A percentile compares a stretch with the other conserved stretches of the same genome.
Evolutionary conservation across 176 grass and related monocot genomes (phyloP).

Genomic region (Areca catechu): DNA sequence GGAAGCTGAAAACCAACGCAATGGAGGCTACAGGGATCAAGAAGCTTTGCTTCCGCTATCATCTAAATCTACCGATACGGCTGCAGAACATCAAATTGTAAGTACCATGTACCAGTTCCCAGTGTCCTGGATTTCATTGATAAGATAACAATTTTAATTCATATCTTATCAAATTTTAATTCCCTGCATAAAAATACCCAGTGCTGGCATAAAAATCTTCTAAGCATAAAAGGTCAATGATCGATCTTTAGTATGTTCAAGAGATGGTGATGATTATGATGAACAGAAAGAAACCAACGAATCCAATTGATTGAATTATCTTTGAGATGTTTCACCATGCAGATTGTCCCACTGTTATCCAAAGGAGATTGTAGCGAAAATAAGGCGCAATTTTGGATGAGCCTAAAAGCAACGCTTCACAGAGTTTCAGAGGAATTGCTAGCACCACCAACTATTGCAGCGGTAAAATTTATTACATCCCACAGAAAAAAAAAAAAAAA

Average conservation of each 20-base stretch:
- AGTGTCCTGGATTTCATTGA: too few species aligned
- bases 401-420: not conserved
- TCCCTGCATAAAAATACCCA: too few species aligned
- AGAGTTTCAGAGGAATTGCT: slow-evolving; percentile 26
- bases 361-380: not conserved
- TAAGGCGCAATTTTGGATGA: not conserved
- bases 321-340: not conserved
- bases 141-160: too few species aligned
- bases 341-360: slow-evolving; percentile 1
- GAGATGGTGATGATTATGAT: too few species aligned
- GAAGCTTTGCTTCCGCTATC: slow-evolving; percentile 27
- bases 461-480: slow-evolving; percentile 14
- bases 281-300: too few species aligned
- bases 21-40: slow-evolving; percentile 4
- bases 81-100: slow-evolving; percentile 1
- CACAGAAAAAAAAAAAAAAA: too few species aligned
- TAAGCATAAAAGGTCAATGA: not conserved
- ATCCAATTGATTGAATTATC: too few species aligned
- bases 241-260: too few species aligned
- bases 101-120: not conserved
- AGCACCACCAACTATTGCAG: slow-evolving; percentile 44
- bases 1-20: too few species aligned
- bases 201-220: too few species aligned
- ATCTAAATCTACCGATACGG: not conserved
- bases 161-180: too few species aligned